phyloP scores from a whole-genome alignment of 352 stramenopile species.

The Globisporangium paroecandrum region DNA sequence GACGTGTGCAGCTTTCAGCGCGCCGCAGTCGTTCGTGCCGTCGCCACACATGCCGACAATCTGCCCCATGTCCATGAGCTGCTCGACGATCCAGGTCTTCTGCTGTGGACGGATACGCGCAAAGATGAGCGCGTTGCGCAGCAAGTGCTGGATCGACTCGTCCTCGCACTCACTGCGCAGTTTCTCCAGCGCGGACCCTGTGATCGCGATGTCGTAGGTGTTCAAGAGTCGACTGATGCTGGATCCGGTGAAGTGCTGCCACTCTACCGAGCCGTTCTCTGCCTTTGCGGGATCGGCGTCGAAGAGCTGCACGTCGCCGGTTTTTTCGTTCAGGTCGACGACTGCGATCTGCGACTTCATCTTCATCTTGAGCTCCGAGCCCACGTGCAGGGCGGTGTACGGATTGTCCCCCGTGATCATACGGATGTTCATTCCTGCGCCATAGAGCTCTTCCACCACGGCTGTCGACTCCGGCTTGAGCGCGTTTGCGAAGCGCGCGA shows the following conservation, averaged over 20 bases:
- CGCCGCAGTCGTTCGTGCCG: conserved; percentile 87
- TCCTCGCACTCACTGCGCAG: background rate
- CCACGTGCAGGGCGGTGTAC: background rate
- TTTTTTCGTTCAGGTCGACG: background rate
- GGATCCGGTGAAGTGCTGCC: background rate
- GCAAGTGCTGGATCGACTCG: background rate
- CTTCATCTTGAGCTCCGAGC: background rate
- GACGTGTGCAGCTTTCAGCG: conserved; percentile 84
- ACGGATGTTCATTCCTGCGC: background rate
- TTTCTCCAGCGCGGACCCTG: background rate
- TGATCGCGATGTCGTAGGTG: background rate
- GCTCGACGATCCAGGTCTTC: background rate
- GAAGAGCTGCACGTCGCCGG: background rate
- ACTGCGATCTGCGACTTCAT: background rate
- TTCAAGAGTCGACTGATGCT: background rate
- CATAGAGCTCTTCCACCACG: conserved; percentile 63
- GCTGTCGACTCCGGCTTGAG: conserved; percentile 64
- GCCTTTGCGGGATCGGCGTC: background rate
- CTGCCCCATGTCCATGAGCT: background rate
- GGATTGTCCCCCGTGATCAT: conserved; percentile 1
- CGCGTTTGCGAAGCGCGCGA: conserved; percentile 82
- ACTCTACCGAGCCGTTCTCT: background rate
- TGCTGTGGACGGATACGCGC: background rate
- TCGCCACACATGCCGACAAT: conserved; percentile 69
- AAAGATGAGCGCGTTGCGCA: background rate